Base-by-base conservation (phyloP, 1,139 yeast genomes). In the Hansenula lynferdii region DNA sequence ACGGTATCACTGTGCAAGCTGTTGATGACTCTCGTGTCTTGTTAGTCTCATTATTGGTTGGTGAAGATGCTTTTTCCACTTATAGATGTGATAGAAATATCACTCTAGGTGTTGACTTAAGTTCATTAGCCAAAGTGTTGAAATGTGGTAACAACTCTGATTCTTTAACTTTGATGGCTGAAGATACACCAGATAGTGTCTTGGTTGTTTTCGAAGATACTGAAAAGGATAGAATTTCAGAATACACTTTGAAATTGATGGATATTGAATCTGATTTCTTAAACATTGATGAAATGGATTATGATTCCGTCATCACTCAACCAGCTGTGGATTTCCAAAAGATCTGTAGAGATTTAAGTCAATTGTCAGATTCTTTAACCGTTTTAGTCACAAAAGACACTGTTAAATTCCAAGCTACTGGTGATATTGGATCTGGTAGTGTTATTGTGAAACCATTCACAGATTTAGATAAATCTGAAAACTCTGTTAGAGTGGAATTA, bases 11-110 rank as follows among this genome's bases (percentile, higher is more conserved):
- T 16, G 94, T 94, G 19, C 97, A 92, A 69, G 97, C 98, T 18
- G 95, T 92, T 54, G 99, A 92, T 65, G 95, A 89, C 59, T 89
- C 98, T 26, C 87, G 97, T 72, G 97, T 92, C 45, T 78, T 92
- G 49, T 74, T 92, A 51, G 96, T 92, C 32, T 85, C 96, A 11
- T 71, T 92, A 53, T 77, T 85, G 56, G 84, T 92, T 52, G 96
- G 95, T 41, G 79, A 82, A 51, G 90, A 86, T 48, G 94, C 95
- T n/a, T 92, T 92, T 69, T 73, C 79, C 44, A 92, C 85, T 51
- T 92, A 85, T 71, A 81, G 99, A 72, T 90, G 97, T 64, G 99
- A 92, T 67, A 83, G 95, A 59, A 89, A 86, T 53, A 75, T 90
- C 54, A 87, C 96, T 10, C 75, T 92, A 49, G 99, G 99, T 52